phyloP scores from a whole-genome alignment of 805 yeast species.

The Schizosaccharomyces pombe region DNA sequence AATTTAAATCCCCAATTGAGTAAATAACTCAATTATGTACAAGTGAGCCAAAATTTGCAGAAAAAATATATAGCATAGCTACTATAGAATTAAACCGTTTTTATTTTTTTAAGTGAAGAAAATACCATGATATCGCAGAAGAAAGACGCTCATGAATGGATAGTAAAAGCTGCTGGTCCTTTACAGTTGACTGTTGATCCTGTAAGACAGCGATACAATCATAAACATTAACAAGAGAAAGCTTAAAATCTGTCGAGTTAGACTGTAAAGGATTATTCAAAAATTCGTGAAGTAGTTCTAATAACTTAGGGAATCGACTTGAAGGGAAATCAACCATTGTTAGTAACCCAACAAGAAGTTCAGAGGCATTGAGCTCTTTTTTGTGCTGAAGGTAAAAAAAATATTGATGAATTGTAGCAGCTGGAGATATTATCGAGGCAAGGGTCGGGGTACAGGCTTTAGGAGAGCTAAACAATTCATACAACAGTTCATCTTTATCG shows the following conservation, averaged over 20 bases:
- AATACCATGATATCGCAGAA: too few species aligned
- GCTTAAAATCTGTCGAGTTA: background rate
- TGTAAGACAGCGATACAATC: background rate
- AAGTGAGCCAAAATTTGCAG: too few species aligned
- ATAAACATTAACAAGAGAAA: background rate
- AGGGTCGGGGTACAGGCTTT: background rate
- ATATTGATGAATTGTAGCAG: background rate
- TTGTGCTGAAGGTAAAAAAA: background rate
- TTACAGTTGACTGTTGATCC: background rate
- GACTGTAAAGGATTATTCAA: background rate
- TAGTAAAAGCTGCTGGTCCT: too few species aligned
- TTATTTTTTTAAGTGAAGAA: too few species aligned
- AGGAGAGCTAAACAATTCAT: background rate
- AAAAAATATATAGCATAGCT: too few species aligned
- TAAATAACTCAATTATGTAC: too few species aligned
- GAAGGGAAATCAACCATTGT: background rate
- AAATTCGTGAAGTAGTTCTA: background rate
- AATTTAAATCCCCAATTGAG: too few species aligned
- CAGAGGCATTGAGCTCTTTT: background rate
- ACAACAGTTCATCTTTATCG: background rate
- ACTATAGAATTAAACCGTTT: too few species aligned
- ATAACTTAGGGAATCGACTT: background rate
- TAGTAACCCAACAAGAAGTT: background rate
- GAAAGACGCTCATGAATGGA: too few species aligned
- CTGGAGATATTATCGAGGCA: background rate